phyloP scores from a whole-genome alignment of 768 basidiomycete genomes.

The Neoboletus brunneissimus region DNA sequence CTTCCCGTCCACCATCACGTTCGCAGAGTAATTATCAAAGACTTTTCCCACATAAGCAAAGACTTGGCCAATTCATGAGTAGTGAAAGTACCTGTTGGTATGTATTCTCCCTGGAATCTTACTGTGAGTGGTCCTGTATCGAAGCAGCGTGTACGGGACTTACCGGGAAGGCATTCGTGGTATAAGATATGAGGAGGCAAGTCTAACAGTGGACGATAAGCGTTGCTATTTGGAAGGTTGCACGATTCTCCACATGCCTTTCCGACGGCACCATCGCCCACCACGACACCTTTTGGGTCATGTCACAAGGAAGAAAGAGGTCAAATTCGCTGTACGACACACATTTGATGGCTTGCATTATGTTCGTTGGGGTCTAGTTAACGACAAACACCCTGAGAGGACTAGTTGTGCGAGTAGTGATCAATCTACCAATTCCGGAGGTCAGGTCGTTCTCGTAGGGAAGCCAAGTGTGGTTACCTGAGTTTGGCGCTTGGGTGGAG shows the following conservation, averaged over 20 bases:
- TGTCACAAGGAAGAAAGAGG: conserved; percentile 31
- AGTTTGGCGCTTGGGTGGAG: not conserved
- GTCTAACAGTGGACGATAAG: conserved; percentile 54
- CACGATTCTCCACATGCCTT: conserved; percentile 58
- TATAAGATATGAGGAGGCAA: conserved; percentile 98
- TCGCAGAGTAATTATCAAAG: conserved; percentile 98
- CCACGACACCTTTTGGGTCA: conserved; percentile 78
- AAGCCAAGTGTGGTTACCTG: conserved; percentile 4
- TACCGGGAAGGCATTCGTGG: conserved; percentile 96
- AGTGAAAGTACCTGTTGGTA: conserved; percentile 73
- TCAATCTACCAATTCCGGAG: conserved; percentile 13
- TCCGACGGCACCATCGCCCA: conserved; percentile 97
- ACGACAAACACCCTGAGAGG: conserved; percentile 9
- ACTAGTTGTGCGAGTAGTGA: conserved; percentile 13
- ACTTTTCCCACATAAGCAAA: conserved; percentile 45
- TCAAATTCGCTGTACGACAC: conserved; percentile 27
- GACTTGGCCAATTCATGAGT: not conserved
- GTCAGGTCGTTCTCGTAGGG: conserved; percentile 8
- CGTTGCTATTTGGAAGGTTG: not conserved
- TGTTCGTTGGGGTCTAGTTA: conserved; percentile 17
- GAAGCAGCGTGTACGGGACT: conserved; percentile 32
- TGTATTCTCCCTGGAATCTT: conserved; percentile 81
- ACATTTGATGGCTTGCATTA: conserved; percentile 94
- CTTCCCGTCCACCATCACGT: conserved; percentile 98
- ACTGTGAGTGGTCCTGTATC: conserved; percentile 13